These are phyloP conservation scores for Saccharomyces hybrid DNA, from an alignment of 1,139 yeast species.

Conservation along the genomic window DNA sequence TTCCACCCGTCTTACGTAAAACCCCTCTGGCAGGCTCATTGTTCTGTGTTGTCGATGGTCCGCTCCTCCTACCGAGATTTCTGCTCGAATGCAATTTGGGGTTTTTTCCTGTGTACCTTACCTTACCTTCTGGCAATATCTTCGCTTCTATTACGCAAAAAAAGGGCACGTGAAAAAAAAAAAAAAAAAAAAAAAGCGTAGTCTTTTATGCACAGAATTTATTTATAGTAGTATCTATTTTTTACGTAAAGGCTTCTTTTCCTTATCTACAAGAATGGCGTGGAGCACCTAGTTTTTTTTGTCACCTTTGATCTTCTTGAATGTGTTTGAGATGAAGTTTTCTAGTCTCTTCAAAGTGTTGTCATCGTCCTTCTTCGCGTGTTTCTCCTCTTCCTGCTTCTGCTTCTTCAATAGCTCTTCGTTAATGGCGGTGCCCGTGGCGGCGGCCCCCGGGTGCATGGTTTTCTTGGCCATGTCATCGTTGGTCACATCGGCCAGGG, in stretches of 20 bases:
- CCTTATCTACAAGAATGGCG: neutral
- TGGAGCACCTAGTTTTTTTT: conserved; percentile 5
- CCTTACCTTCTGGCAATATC: neutral
- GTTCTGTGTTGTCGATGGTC: neutral
- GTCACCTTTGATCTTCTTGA: conserved; percentile 44
- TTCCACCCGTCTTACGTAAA: conserved; percentile 44
- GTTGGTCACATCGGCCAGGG: conserved; percentile 82
- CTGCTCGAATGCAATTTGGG: neutral
- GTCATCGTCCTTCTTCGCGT: conserved; percentile 38
- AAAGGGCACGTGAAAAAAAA: neutral
- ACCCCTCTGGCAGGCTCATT: conserved; percentile 25
- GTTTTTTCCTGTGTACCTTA: neutral
- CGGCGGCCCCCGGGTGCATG: neutral
- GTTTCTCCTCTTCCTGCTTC: conserved; percentile 9
- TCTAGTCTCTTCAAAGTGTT: conserved; percentile 55
- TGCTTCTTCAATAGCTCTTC: conserved; percentile 17
- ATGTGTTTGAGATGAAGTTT: conserved; percentile 54
- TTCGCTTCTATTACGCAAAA: neutral
- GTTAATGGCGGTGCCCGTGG: conserved; percentile 2
- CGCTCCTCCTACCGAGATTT: neutral
- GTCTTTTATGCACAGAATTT: neutral
- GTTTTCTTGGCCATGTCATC: conserved; percentile 72
- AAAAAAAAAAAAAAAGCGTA: too few relatives aligned
- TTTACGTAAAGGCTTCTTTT: neutral
- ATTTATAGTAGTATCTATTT: neutral